Conservation (phyloP, 192 early-diverging fungal genomes). For the Backusella macrospora region DNA sequence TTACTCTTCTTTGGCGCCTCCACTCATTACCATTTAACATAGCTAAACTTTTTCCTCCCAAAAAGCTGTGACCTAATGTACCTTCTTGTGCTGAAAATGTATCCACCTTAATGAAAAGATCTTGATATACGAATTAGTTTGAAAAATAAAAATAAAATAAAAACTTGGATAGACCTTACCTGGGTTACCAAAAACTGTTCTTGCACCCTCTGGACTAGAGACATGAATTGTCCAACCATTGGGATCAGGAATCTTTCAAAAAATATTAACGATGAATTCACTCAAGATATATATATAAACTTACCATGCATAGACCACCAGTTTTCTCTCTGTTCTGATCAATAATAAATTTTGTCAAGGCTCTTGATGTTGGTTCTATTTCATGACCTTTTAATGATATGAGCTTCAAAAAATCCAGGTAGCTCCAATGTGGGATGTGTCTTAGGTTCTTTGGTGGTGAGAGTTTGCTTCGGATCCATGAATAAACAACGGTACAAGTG, state of each 20-base stretch:
- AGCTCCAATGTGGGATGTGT: constrained; percentile 11
- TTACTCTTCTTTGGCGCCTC: constrained; percentile 11
- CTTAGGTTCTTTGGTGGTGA: constrained; percentile 6
- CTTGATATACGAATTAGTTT: background rate
- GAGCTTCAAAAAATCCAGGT: background rate
- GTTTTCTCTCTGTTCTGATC: background rate
- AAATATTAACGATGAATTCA: background rate
- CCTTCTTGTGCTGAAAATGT: background rate
- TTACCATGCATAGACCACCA: background rate
- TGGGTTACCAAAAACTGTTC: background rate
- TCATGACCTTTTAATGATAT: background rate
- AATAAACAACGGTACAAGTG: background rate
- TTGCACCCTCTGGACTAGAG: background rate
- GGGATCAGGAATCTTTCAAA: background rate
- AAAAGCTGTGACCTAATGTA: background rate
- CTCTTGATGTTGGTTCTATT: background rate
- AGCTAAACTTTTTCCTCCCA: constrained; percentile 2
- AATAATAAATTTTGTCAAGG: background rate
- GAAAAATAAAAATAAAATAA: background rate
- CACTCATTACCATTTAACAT: background rate
- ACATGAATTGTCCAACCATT: background rate
- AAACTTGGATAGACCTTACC: background rate
- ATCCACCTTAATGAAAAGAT: background rate
- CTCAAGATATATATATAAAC: too few relatives aligned
- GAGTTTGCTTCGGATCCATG: constrained; percentile 1